phyloP scores from a whole-genome alignment of 108 stramenopile genomes.

The Discostella stelligeroides region DNA sequence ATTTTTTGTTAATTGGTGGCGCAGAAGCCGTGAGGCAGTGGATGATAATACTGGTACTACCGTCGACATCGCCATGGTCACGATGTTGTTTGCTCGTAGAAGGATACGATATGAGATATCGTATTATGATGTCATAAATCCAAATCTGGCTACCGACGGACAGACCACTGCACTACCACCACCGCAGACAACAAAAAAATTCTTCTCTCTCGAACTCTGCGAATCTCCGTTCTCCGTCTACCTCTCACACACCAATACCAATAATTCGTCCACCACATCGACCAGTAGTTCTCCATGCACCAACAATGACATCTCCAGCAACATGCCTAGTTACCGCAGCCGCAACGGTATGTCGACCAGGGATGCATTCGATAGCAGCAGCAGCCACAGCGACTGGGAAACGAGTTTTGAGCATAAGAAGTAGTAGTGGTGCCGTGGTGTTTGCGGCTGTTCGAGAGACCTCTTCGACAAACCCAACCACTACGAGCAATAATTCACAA shows the following conservation, averaged over 20 bases:
- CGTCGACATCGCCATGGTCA: not conserved
- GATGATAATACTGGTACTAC: constrained; percentile 18
- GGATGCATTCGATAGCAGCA: not conserved
- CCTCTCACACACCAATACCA: too few species aligned
- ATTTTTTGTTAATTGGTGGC: not conserved
- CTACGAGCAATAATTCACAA: not conserved
- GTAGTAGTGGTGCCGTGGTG: not conserved
- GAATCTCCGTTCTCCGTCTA: too few species aligned
- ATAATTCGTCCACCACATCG: too few species aligned
- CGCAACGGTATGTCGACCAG: constrained; percentile 1
- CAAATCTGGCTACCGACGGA: not conserved
- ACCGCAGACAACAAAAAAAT: too few species aligned
- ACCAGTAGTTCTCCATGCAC: not conserved
- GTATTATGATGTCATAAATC: not conserved
- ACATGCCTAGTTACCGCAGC: constrained; percentile 1
- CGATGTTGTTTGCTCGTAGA: too few species aligned
- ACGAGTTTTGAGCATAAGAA: not conserved
- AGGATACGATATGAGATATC: too few species aligned
- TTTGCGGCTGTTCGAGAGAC: not conserved
- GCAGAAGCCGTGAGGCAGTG: constrained; percentile 19
- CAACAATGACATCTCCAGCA: constrained; percentile 15
- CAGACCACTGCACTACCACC: too few species aligned
- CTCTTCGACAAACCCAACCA: not conserved
- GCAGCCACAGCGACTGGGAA: not conserved
- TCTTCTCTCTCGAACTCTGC: too few species aligned